Base-by-base conservation (phyloP, 495 filamentous ascomycete species). In the Penicillium coprophilum region DNA sequence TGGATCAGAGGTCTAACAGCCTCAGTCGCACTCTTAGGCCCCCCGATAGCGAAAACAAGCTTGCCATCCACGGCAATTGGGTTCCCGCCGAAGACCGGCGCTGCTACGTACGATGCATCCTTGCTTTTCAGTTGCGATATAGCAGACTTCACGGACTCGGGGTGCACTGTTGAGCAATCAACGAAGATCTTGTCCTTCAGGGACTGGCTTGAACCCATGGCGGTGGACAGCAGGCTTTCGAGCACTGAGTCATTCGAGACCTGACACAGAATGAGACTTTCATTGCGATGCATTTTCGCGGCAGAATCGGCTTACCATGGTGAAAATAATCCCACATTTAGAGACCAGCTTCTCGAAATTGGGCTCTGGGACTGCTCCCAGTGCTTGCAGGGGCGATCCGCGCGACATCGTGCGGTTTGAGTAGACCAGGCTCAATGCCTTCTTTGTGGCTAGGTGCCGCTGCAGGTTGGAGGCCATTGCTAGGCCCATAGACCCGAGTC, bases 401-500 rank as follows among this genome's bases (percentile, higher is more conserved):
- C 73, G 75, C 50, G 71, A 63, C 64, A 77, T 71, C 3, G 77
- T 80, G 44, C 77, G 70, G 58, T 80, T 80, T 17, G 69, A 69
- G 51, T 77, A 76, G 43, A 78, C 45, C 20, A 80, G 65, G 23
- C 61, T 65, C 45, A 68, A 43, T 20, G 68, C 65, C 21, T 69
- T 72, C 53, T 72, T 76, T 44, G 66, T 44, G 12, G 66, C 71
- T 1, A 78, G 69, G 57, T 80, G 75, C 23, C 69, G 64, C 66
- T 78, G 75, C 13, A 78, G 71, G 54, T 78, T 78, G 39, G 55
- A 72, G 59, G 75, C 75, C 75, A 78, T 78, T 58, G 74, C 75
- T n/a, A 76, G 74, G 59, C 75, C 75, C 74, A 78, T 78, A 50
- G 75, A 77, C 19, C 75, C 75, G 34, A 78, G 74, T 57, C 75